These are phyloP conservation scores for Chamaenerion angustifolium DNA, from an alignment of 345 rosid genomes.

Conservation along the genomic window DNA sequence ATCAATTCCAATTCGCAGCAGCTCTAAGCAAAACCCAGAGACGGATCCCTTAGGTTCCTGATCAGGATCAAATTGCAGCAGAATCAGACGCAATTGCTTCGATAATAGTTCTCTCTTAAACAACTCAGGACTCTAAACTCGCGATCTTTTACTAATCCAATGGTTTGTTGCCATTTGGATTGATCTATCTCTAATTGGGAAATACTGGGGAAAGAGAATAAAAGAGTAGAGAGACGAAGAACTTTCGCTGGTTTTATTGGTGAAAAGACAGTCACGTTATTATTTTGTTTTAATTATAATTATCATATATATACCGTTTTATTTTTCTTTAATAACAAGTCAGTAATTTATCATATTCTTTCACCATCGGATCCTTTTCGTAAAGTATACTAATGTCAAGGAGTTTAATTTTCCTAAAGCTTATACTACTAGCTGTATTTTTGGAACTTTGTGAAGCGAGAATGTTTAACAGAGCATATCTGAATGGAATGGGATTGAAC, in stretches of 20 bases:
- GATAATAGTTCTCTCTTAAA: background rate
- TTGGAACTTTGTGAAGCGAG: too few relatives aligned
- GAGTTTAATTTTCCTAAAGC: too few relatives aligned
- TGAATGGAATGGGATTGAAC: too few relatives aligned
- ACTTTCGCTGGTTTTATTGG: conserved; percentile 4
- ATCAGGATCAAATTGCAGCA: conserved; percentile 24
- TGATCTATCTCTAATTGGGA: background rate
- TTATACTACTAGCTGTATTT: too few relatives aligned
- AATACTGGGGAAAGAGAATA: background rate
- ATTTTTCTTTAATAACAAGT: background rate
- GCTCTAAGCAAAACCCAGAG: conserved; percentile 16
- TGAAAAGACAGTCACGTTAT: conserved; percentile 4
- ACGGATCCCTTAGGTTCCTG: conserved; percentile 16
- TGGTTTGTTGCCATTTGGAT: background rate
- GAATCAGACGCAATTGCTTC: background rate
- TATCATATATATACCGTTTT: background rate
- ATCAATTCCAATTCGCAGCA: conserved; percentile 11
- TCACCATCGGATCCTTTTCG: too few relatives aligned
- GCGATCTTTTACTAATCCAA: conserved; percentile 3
- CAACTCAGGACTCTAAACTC: background rate
- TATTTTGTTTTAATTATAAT: background rate
- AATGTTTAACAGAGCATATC: too few relatives aligned
- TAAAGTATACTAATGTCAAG: too few relatives aligned
- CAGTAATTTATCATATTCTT: too few relatives aligned
- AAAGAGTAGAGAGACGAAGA: background rate